Percentiles rank a stretch among this genome's conserved stretches.
These are phyloP conservation scores for Phialophora macrospora DNA, from an alignment of 2,329 filamentous ascomycete genomes.

Conservation along the genomic window DNA sequence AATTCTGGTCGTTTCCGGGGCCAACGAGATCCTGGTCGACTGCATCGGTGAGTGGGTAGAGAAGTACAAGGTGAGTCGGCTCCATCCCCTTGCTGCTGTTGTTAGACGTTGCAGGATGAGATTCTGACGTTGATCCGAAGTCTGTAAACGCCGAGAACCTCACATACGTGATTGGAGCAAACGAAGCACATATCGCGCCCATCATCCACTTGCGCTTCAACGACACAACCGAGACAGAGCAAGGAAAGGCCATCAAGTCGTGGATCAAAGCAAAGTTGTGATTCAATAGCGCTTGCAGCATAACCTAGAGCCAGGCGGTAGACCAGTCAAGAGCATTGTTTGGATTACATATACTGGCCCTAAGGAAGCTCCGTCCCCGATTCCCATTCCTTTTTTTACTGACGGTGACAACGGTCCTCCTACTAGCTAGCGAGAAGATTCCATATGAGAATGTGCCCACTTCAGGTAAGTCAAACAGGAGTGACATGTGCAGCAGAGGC, in stretches of 20 bases:
- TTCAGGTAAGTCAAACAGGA: not conserved
- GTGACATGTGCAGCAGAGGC: not conserved
- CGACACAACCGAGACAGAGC: conserved; percentile 46
- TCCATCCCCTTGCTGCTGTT: not conserved
- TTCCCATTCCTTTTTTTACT: not conserved
- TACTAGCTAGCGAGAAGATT: not conserved
- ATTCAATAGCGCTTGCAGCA: not conserved
- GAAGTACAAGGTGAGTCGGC: conserved; percentile 35
- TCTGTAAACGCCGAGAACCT: conserved; percentile 40
- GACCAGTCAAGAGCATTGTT: not conserved
- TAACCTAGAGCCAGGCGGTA: not conserved
- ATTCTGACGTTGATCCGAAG: conserved; percentile 23
- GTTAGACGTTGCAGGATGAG: not conserved
- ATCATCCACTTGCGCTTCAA: conserved; percentile 49
- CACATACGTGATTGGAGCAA: conserved; percentile 46
- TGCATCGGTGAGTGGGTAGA: conserved; percentile 30
- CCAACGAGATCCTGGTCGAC: conserved; percentile 36
- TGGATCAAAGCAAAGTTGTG: conserved; percentile 42
- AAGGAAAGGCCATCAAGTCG: conserved; percentile 47
- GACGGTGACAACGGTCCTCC: not conserved
- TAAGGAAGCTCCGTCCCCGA: not conserved
- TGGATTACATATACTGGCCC: not conserved
- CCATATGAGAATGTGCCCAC: not conserved
- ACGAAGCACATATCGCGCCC: conserved; percentile 51
- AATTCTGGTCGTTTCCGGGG: conserved; percentile 30